phyloP scores from a whole-genome alignment of 2,329 filamentous ascomycete genomes.

The Diplodia intermedia region DNA sequence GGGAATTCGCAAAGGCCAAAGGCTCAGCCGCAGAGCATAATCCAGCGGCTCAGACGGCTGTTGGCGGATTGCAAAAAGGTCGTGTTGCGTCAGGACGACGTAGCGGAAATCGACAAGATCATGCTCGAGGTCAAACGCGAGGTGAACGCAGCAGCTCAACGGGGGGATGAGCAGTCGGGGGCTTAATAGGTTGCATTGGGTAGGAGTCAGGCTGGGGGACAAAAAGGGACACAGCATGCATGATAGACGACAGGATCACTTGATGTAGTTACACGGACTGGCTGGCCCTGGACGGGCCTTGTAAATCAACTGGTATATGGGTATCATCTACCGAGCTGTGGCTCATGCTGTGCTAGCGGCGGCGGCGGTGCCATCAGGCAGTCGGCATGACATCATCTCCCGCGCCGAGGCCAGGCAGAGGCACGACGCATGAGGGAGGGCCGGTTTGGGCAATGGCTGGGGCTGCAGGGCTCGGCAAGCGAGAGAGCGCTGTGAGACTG shows the following conservation, averaged over 20 bases:
- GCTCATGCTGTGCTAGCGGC: background rate
- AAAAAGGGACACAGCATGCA: constrained; percentile 24
- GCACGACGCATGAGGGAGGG: background rate
- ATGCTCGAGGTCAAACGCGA: constrained; percentile 79
- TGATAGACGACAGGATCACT: constrained; percentile 19
- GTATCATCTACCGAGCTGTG: background rate
- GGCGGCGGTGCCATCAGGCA: too few species aligned
- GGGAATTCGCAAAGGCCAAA: constrained; percentile 7
- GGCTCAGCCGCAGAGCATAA: constrained; percentile 56
- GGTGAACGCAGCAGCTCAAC: constrained; percentile 72
- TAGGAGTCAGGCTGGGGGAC: constrained; percentile 12
- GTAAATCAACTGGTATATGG: constrained; percentile 4
- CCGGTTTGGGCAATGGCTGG: background rate
- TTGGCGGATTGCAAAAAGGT: constrained; percentile 66
- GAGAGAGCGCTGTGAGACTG: constrained; percentile 22
- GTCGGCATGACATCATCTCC: constrained; percentile 19
- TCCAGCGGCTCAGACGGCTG: constrained; percentile 61
- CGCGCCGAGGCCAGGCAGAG: background rate
- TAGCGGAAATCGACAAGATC: constrained; percentile 77
- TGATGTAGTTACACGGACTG: constrained; percentile 20
- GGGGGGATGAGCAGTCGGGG: constrained; percentile 42
- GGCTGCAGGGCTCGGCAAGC: constrained; percentile 3
- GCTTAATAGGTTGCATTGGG: constrained; percentile 17
- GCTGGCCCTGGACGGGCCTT: constrained; percentile 1
- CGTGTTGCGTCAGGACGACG: constrained; percentile 66